Conservation (phyloP, 768 basidiomycete species). For the Paxillus involutus region DNA sequence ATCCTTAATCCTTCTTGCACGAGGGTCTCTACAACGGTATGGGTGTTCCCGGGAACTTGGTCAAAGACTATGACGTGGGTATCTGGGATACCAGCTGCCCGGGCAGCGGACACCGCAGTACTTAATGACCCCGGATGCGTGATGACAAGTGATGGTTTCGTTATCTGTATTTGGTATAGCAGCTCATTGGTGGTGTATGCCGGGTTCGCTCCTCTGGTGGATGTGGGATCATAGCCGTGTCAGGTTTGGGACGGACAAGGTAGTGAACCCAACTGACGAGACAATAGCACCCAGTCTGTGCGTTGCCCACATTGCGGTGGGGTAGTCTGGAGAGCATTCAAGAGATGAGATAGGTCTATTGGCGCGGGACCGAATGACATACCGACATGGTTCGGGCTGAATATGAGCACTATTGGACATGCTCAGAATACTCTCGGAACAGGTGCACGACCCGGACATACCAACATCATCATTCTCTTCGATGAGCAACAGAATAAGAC, state of each 20-base stretch:
- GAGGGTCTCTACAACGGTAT: slow-evolving; percentile 45
- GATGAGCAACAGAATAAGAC: background rate
- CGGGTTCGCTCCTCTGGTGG: slow-evolving; percentile 34
- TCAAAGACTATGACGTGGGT: slow-evolving; percentile 30
- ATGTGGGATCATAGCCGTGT: background rate
- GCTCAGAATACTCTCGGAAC: slow-evolving; percentile 3
- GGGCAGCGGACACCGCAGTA: slow-evolving; percentile 30
- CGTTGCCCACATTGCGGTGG: slow-evolving; percentile 55
- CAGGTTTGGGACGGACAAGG: background rate
- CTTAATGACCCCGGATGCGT: slow-evolving; percentile 27
- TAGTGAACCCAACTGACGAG: slow-evolving; percentile 41
- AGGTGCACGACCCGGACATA: slow-evolving; percentile 24
- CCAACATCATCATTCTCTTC: slow-evolving; percentile 54
- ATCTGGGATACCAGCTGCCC: slow-evolving; percentile 28
- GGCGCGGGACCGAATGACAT: slow-evolving; percentile 4
- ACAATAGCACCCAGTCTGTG: slow-evolving; percentile 58
- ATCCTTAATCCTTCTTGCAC: slow-evolving; percentile 41
- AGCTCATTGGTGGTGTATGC: slow-evolving; percentile 33
- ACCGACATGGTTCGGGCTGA: slow-evolving; percentile 68
- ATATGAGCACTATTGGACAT: slow-evolving; percentile 49
- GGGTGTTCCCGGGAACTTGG: slow-evolving; percentile 8
- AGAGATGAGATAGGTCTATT: background rate
- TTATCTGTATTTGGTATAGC: slow-evolving; percentile 30
- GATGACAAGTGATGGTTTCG: slow-evolving; percentile 29
- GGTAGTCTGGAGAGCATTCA: slow-evolving; percentile 45